Conservation (phyloP, 805 yeast species). For the Cyberlindnera petersonii region DNA sequence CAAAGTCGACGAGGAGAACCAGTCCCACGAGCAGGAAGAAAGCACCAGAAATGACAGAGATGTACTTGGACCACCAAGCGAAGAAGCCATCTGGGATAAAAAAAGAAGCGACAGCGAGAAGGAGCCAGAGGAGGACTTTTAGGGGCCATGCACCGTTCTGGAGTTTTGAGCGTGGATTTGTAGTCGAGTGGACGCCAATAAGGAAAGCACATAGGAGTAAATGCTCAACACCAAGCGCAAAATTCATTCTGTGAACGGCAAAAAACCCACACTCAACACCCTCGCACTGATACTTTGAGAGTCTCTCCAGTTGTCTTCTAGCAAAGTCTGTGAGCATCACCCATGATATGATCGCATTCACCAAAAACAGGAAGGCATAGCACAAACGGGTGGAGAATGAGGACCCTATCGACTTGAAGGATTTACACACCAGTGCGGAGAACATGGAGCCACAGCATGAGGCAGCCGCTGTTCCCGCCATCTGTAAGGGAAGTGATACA, state of each 20-base stretch:
- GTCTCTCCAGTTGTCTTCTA: constrained; percentile 63
- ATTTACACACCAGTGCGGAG: constrained; percentile 58
- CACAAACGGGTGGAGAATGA: constrained; percentile 79
- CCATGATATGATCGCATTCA: constrained; percentile 89
- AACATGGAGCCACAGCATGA: constrained; percentile 81
- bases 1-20: constrained; percentile 88
- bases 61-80: constrained; percentile 84
- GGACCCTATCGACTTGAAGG: constrained; percentile 51
- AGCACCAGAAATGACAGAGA: constrained; percentile 81
- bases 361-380: constrained; percentile 73
- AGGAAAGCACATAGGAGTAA: constrained; percentile 62
- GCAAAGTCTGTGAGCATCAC: constrained; percentile 82
- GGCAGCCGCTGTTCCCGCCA: constrained; percentile 58
- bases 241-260: constrained; percentile 88
- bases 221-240: constrained; percentile 82
- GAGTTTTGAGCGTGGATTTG: constrained; percentile 71
- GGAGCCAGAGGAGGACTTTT: constrained; percentile 59
- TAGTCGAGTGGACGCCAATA: constrained; percentile 70
- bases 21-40: constrained; percentile 86
- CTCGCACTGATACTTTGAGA: constrained; percentile 69
- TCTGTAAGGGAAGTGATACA: constrained; percentile 68
- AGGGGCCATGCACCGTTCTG: constrained; percentile 93
- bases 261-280: constrained; percentile 90
- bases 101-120: constrained; percentile 59
- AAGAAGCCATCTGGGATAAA: constrained; percentile 84